Base-by-base conservation (phyloP, 305 asterid species). In the Fraxinus greggii region DNA sequence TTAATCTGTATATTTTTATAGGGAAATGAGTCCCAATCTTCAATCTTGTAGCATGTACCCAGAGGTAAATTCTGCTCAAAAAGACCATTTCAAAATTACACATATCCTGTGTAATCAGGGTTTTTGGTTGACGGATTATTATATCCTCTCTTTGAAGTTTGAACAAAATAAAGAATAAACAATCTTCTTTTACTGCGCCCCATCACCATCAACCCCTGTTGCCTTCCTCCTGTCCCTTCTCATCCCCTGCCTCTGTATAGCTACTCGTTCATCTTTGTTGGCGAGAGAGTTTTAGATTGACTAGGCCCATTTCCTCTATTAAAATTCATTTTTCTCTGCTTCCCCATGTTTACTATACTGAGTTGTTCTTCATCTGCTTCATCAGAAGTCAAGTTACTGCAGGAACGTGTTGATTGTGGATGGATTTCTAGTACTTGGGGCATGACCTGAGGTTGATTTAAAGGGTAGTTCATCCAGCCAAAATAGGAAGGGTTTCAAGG, bases 311-410 rank as follows among this genome's bases (percentile, higher is more conserved):
- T 21, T 63, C 32, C 97, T 61, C 98, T 80, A 86, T 93, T 95
- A 1, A 97, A 95, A 29, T 93, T 92, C 97, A 92, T 42, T 95
- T 79, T 86, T 23, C 97, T 87, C 76, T 91, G 94, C 85, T 93
- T 95, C 82, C 98, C 88, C 85, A 94, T 97, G 7, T 92, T 89
- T 83, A 92, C 92, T 32, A 91, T 84, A 83, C 92, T 91, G 7
- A 88, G 69, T 26, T 90, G 95, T 48, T 94, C 94, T 32, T 92
- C 98, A 45, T 89, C 98, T 10, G 97, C 97, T 79, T 94, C 99
- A 40, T 92, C 98, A 7, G 97, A 92, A 17, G 97, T 95, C n/a
- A 97, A 95, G 84, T 92, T 91, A 65, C 88, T 89, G 94, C 97
- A 93, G 85, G 91, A 89, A 81, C 84, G 83, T 74, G 95, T 75